Conservation (phyloP, 2,329 filamentous ascomycete genomes). For the Aspergillus spinulosporus region DNA sequence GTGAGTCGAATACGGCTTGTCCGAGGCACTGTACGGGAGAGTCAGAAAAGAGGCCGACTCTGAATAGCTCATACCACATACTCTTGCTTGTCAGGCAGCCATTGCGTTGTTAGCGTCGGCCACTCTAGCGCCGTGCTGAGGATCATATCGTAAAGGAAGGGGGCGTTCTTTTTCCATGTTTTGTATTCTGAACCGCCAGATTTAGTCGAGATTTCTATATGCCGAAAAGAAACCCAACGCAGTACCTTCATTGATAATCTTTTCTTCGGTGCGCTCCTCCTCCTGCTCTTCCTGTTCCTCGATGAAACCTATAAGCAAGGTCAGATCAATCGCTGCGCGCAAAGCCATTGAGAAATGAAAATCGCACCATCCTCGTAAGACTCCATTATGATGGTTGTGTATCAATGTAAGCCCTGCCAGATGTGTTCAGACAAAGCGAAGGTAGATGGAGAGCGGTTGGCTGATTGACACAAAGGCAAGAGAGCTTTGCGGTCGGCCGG, state of each 20-base stretch:
- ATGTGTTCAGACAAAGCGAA: not conserved
- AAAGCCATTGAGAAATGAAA: slow-evolving; percentile 15
- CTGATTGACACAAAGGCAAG: slow-evolving; percentile 10
- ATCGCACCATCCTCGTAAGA: slow-evolving; percentile 37
- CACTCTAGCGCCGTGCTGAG: slow-evolving; percentile 92
- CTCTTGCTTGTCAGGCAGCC: slow-evolving; percentile 93
- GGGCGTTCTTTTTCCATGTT: slow-evolving; percentile 99
- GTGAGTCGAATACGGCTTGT: slow-evolving; percentile 84
- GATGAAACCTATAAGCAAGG: slow-evolving; percentile 28
- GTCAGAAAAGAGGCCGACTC: slow-evolving; percentile 3
- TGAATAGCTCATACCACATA: slow-evolving; percentile 35
- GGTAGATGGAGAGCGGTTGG: slow-evolving; percentile 12
- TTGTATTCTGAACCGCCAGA: slow-evolving; percentile 74
- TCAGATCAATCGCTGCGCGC: slow-evolving; percentile 23
- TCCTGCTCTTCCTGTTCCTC: slow-evolving; percentile 56
- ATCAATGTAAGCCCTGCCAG: not conserved
- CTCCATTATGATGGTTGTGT: slow-evolving; percentile 30
- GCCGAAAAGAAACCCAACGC: not conserved
- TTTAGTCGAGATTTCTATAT: slow-evolving; percentile 3
- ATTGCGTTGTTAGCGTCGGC: slow-evolving; percentile 96
- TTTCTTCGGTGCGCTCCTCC: slow-evolving; percentile 75
- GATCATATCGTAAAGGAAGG: slow-evolving; percentile 98
- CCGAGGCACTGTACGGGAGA: slow-evolving; percentile 59
- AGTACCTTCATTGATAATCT: slow-evolving; percentile 87
- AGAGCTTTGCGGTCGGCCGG: slow-evolving; percentile 22